Conservation (phyloP, 495 filamentous ascomycete genomes). For the Baudoinia panamericana region DNA sequence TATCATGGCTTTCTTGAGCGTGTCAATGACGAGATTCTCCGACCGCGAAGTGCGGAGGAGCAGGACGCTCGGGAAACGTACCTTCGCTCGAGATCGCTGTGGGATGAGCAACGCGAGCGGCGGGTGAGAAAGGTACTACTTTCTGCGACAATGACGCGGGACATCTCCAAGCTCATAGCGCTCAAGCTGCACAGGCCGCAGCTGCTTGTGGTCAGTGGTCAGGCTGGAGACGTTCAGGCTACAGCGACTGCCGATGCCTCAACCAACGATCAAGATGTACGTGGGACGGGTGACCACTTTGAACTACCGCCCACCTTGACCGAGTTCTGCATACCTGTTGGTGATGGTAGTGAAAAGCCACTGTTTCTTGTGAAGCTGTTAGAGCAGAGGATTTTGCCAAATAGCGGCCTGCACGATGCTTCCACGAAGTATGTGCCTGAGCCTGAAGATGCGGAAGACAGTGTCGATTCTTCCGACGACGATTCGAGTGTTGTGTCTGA, state of each 20-base stretch:
- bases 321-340: constrained; percentile 63
- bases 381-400: constrained; percentile 26
- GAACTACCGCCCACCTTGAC: constrained; percentile 54
- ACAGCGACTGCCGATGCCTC: constrained; percentile 23
- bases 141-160: constrained; percentile 87
- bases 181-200: constrained; percentile 62
- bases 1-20: constrained; percentile 44
- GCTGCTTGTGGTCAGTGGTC: constrained; percentile 51
- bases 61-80: constrained; percentile 36
- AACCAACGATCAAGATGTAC: constrained; percentile 17
- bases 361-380: constrained; percentile 59
- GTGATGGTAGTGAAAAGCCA: constrained; percentile 67
- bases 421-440: too few relatives aligned
- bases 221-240: constrained; percentile 33
- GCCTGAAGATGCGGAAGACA: too few relatives aligned
- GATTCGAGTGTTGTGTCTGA: constrained; percentile 1
- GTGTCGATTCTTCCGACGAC: constrained; percentile 1
- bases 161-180: constrained; percentile 63
- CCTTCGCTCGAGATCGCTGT: constrained; percentile 26
- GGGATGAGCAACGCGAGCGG: constrained; percentile 31
- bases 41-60: constrained; percentile 3
- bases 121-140: constrained; percentile 57
- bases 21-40: constrained; percentile 3
- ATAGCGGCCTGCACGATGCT: not conserved
- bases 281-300: constrained; percentile 30